Base-by-base conservation (phyloP, 805 yeast species). In the Yamadazyma kitorensis region DNA sequence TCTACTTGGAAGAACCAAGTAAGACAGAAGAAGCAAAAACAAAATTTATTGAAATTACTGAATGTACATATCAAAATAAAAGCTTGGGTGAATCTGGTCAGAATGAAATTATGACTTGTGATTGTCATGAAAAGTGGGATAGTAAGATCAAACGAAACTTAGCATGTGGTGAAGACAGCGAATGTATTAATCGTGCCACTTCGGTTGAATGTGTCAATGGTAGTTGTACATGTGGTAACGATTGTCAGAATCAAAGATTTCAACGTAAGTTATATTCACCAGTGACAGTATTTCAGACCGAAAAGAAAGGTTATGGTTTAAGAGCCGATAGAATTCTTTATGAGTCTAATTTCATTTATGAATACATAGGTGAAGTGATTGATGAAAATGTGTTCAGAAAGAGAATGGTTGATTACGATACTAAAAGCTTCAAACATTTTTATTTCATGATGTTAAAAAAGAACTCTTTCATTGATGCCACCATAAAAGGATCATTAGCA, bases 401-500 rank as follows among this genome's bases (percentile, higher is more conserved):
- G 31, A 72, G 96, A 40, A 84, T 82, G 82, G 65, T 76, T 26
- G 74, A 73, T 27, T 91, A 91, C 57, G 94, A 84, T 50, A 61
- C 67, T 23, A 72, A 72, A 49, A 76, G 80, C 4, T 68, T 81
- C 42, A 78, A 77, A 56, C 97, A 89, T 59, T 89, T 89, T 49
- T 89, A 89, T 61, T 89, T 89, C 59, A 89, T 89, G 97, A 86
- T 86, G 96, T 72, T 89, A 39, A 93, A 87, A 49, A 85, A 81
- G 55, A 88, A 87, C 40, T 91, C 91, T 54, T 93, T 88, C 54
- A 86, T 91, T 39, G 98, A 91, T 59, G 98, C 98, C 30, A 91
- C 98, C 2, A 72, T 72, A 31, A 83, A 77, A 61, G 98, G 98
- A 6, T 78, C 87, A 13, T 60, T 91, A 36, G 96, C 95, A 2